Base-by-base conservation (phyloP, 2,329 filamentous ascomycete genomes). In the Ceratocystis harringtonii region DNA sequence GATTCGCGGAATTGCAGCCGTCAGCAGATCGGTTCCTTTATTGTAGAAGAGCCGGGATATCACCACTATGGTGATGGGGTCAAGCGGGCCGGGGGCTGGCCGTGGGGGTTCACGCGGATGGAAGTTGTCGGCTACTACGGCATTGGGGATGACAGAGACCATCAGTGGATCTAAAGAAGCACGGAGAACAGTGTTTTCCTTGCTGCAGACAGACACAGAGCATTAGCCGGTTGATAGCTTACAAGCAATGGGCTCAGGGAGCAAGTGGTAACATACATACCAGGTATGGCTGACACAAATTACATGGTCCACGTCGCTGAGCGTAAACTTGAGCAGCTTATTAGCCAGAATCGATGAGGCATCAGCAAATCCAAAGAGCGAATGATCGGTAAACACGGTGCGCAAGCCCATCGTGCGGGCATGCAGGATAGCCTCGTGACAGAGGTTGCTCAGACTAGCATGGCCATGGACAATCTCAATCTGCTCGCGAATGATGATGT, bases 401-500 rank as follows among this genome's bases (percentile, higher is more conserved):
- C 92, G 84, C 70, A 99, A 74, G 1, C 94, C 92, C 95, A 99
- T 99, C 2, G 94, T 97, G 65, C 94, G 81, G 10, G 89, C 94
- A 76, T 99, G 94, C 8, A 99, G 77, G 66, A 99, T 95, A 8
- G 89, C 94, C 76, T 99, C 94, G 72, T 95, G 89, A 73, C 92
- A 96, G 62, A 99, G 80, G 73, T 86, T 95, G 75, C 91, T 96
- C 68, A 99, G 79, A 73, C 90, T 96, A 41, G 84, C 92, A 78
- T 99, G 94, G n/a, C 92, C 94, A 61, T 99, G 94, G 0, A 99
- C 92, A 71, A 99, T 99, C 74, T 97, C 88, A 70, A 99, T 96
- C 68, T 87, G 84, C 76, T 99, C 94, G 58, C 94, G 86, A 68
- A 99, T 88, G 68, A 96, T 84, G 71, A 99, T 97, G 71, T 97